Evolutionary conservation across 176 grass and related monocot species (phyloP), one percentile per base, ranked within the genome.

Genomic region (Miscanthus lutarioriparius): DNA sequence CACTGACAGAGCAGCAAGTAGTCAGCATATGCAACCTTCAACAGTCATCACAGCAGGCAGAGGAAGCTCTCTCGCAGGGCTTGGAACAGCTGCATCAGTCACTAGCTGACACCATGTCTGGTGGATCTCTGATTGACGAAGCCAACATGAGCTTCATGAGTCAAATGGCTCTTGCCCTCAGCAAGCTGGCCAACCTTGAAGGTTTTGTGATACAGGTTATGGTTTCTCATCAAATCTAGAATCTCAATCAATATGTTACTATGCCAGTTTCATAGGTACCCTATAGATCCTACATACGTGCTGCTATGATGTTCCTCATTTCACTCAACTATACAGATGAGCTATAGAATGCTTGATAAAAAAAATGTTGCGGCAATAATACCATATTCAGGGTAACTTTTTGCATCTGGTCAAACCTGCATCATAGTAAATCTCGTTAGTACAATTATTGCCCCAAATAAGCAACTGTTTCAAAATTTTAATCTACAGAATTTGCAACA

Each of bases 61-160:
- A 98, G 78, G 96, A 98, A 88, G 92, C 96, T 64, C 93, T 98
- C 25, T 93, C 93, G 2, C 93, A 95, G 86, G 96, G 96, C 28
- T 85, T 94, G 33, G 95, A 97, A 47, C 91, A 93, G 62, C 89
- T 97, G 67, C 84, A 93, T 75, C 90, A 92, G 27, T 95, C 95
- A 10, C 72, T 97, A 22, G 86, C 88, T 53, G 79, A 82, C 6
- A 92, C 88, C 0, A 87, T 97, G 49, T 79, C 92, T 14, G 74
- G 82, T 39, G 92, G 91, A 22, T 88, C 82, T 59, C 61, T 93
- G 58, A 70, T 65, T 14, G 89, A 91, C 4, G 76, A 82, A 10
- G 20, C 80, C 41, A 76, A 86, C 49, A 75, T 83, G 67, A 91
- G 79, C 82, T 91, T 91, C 84, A 95, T 95, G 93, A 83, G 83